Conservation (phyloP, 2,329 filamentous ascomycete species). For the Pseudogymnoascus sp. region DNA sequence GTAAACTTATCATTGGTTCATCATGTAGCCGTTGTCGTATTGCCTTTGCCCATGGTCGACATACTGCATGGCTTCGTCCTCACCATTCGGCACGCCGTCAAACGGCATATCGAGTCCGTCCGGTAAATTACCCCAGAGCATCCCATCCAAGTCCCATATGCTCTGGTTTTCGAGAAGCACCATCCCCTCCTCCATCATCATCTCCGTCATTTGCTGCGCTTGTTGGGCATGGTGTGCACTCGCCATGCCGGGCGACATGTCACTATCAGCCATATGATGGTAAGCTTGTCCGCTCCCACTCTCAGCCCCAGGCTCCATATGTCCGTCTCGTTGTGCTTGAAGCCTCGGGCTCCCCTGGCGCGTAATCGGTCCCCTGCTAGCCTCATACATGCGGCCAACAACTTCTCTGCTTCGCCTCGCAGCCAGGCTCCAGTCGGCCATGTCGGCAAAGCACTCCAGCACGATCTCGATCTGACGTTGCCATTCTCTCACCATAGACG, state of each 20-base stretch:
- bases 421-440: conserved; percentile 59
- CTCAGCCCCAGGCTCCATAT: conserved; percentile 21
- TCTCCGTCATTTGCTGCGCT: conserved; percentile 38
- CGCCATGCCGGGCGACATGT: conserved; percentile 22
- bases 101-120: conserved; percentile 31
- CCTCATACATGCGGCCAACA: conserved; percentile 57
- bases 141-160: conserved; percentile 50
- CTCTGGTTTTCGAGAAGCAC: conserved; percentile 47
- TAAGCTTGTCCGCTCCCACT: background rate
- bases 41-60: background rate
- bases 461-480: conserved; percentile 51
- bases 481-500: conserved; percentile 35
- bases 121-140: conserved; percentile 43
- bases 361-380: conserved; percentile 29
- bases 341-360: conserved; percentile 27
- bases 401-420: conserved; percentile 57
- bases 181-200: conserved; percentile 44
- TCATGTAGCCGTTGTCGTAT: conserved; percentile 6
- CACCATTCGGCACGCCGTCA: conserved; percentile 22
- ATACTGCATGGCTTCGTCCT: background rate
- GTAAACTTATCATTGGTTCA: background rate
- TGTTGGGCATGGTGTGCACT: conserved; percentile 27
- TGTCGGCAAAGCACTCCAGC: conserved; percentile 53
- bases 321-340: conserved; percentile 19
- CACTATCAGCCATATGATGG: conserved; percentile 15